These are phyloP conservation scores for Neopestalotiopsis clavispora DNA, from an alignment of 2,329 filamentous ascomycete species.

Conservation along the genomic window DNA sequence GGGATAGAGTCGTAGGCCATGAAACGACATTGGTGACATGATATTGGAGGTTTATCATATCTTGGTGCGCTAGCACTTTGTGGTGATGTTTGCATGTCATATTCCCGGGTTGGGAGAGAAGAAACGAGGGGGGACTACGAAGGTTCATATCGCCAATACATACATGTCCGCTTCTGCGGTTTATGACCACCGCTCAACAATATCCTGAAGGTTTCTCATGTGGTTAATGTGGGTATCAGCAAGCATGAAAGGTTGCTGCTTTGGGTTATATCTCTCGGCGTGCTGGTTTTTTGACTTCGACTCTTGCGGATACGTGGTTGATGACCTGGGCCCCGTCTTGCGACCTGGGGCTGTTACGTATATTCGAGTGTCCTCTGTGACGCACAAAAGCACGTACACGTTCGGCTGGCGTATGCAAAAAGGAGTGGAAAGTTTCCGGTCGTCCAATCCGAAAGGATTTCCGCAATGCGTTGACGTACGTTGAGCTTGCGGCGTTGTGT, in stretches of 20 bases:
- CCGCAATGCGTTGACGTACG: neutral
- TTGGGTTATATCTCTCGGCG: neutral
- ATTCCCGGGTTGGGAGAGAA: neutral
- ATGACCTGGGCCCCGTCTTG: neutral
- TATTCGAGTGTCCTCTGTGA: neutral
- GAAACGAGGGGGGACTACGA: neutral
- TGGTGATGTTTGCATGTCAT: neutral
- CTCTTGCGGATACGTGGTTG: neutral
- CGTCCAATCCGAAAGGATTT: neutral
- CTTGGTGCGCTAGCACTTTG: too few relatives aligned
- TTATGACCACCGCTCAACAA: slow-evolving; percentile 6
- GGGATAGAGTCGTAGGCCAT: too few relatives aligned
- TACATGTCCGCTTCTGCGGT: slow-evolving; percentile 12
- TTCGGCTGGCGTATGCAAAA: neutral
- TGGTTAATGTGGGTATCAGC: neutral
- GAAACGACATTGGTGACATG: too few relatives aligned
- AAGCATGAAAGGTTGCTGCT: neutral
- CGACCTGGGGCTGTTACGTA: neutral
- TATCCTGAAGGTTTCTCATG: neutral
- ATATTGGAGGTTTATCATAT: too few relatives aligned
- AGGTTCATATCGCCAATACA: neutral
- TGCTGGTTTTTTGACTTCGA: neutral
- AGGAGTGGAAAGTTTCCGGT: neutral
- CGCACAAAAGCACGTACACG: neutral
- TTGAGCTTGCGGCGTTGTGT: neutral